Evolutionary conservation across 1,284 basidiomycete genomes (phyloP), one percentile per base, ranked within the genome.

Genomic region (Heterobasidion occidentale): DNA sequence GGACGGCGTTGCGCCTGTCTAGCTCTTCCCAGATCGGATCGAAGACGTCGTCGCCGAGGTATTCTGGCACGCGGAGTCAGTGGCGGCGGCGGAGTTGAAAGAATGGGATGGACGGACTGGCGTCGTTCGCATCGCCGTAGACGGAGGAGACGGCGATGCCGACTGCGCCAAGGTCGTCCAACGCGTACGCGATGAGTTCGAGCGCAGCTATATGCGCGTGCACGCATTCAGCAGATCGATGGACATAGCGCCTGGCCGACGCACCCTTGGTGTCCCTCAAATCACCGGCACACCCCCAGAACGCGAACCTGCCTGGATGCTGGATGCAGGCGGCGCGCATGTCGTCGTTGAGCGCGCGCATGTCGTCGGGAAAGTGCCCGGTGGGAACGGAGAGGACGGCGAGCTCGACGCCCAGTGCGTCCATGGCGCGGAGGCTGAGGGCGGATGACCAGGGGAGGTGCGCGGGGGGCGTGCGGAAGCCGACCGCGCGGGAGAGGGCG

Each of bases 331-430:
- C 71, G 14, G 72, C 67, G 35, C 76, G 73, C 56, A 79, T 73
- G 55, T 69, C 69, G 11, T 66, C 60, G 53, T 89, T 89, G 19
- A 68, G 64, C 4, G 63, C 57, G 42, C 77, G 72, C 34, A 74
- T 68, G n/a, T 74, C 27, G 27, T 62, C n/a, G 66, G 65, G 62
- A n/a, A 75, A 72, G n/a, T 82, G 62, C 6, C 68, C 68, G 1
- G 86, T 77, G 19, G 87, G 86, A 49, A 84, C 74, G 2, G 86
- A 88, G 11, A 89, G 75, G 46, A 90, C 74, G 17, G 85, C 79
- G 15, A 77, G 67, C 56, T 82, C 78, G 52, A 87, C 74, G 11
- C 71, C 71, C 50, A 80, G 71, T 14, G 67, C 65, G 59, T 86
- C 77, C 86, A 89, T 88, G 20, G 77, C 76, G 14, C 67, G 64